Conservation (phyloP, 306 rosid genomes). For the Astragalus membranaceus region DNA sequence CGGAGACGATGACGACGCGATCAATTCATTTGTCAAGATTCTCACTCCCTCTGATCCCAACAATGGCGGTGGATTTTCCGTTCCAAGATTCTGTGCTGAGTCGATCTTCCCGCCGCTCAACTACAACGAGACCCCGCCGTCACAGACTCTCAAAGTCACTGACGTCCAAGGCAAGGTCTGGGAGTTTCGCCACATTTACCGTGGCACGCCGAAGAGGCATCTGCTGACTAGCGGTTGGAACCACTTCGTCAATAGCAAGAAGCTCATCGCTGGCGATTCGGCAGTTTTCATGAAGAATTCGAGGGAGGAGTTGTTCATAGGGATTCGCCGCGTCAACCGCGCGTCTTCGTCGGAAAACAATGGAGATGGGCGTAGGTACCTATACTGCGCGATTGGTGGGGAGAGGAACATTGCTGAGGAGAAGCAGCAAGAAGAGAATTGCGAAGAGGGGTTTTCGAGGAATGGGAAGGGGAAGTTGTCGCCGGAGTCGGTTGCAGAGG, state of each 20-base stretch:
- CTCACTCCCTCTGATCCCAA: slow-evolving; percentile 70
- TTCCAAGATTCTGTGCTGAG: slow-evolving; percentile 67
- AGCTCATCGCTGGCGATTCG: slow-evolving; percentile 58
- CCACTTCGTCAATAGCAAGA: slow-evolving; percentile 65
- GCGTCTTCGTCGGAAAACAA: background rate
- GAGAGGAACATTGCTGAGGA: slow-evolving; percentile 2
- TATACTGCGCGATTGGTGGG: slow-evolving; percentile 15
- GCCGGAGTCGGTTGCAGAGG: slow-evolving; percentile 33
- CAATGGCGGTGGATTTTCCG: slow-evolving; percentile 77
- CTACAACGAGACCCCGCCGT: slow-evolving; percentile 47
- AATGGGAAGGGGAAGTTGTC: slow-evolving; percentile 36
- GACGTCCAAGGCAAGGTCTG: slow-evolving; percentile 61
- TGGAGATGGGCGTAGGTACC: slow-evolving; percentile 6
- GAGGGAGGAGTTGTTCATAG: slow-evolving; percentile 35
- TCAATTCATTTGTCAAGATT: slow-evolving; percentile 47
- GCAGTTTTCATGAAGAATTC: slow-evolving; percentile 48
- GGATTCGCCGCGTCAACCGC: slow-evolving; percentile 48
- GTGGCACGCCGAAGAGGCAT: slow-evolving; percentile 70
- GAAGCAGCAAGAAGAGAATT: background rate
- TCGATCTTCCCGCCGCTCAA: slow-evolving; percentile 56
- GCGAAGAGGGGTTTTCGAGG: slow-evolving; percentile 20
- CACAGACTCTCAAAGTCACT: slow-evolving; percentile 42
- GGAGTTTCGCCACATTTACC: slow-evolving; percentile 62
- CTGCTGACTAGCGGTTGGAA: slow-evolving; percentile 81
- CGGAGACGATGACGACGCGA: slow-evolving; percentile 1